These are phyloP conservation scores for Thermothelomyces thermophilus DNA, from an alignment of 2,329 filamentous ascomycete species.

Conservation along the genomic window DNA sequence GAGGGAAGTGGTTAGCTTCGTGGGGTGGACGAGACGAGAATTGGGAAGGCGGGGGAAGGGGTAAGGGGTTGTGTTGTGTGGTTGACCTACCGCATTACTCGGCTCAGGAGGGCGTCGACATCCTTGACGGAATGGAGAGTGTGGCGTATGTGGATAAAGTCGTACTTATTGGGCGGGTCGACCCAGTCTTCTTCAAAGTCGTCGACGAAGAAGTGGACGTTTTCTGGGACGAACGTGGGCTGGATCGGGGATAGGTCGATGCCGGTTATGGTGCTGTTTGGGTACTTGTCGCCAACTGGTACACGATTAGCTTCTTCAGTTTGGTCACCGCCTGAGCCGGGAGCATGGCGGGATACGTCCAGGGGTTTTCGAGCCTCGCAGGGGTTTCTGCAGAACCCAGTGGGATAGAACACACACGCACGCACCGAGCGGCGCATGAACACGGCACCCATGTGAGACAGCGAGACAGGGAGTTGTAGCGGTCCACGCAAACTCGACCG, in stretches of 20 bases:
- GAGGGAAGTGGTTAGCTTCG: too few relatives aligned
- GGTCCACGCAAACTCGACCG: neutral
- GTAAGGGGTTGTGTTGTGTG: too few relatives aligned
- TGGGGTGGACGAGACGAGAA: too few relatives aligned
- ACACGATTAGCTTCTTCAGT: constrained; percentile 4
- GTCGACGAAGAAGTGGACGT: constrained; percentile 46
- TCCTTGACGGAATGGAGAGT: constrained; percentile 40
- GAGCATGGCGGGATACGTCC: too few relatives aligned
- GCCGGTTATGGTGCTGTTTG: constrained; percentile 38
- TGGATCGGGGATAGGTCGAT: constrained; percentile 49
- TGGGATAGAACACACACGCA: neutral
- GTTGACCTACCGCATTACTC: constrained; percentile 29
- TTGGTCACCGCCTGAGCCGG: neutral
- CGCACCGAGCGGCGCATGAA: neutral
- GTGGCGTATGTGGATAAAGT: constrained; percentile 45
- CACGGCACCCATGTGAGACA: neutral
- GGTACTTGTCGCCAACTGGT: constrained; percentile 43
- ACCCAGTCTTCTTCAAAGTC: constrained; percentile 49
- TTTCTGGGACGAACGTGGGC: constrained; percentile 44
- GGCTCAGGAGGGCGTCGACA: constrained; percentile 32
- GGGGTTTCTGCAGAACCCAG: neutral
- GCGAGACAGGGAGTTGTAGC: too few relatives aligned
- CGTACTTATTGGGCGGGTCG: constrained; percentile 39
- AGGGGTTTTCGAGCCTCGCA: neutral
- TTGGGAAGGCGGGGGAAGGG: neutral